Evolutionary conservation across 805 yeast species (phyloP).

Genomic region (Sungouiozyma intestinalis): DNA sequence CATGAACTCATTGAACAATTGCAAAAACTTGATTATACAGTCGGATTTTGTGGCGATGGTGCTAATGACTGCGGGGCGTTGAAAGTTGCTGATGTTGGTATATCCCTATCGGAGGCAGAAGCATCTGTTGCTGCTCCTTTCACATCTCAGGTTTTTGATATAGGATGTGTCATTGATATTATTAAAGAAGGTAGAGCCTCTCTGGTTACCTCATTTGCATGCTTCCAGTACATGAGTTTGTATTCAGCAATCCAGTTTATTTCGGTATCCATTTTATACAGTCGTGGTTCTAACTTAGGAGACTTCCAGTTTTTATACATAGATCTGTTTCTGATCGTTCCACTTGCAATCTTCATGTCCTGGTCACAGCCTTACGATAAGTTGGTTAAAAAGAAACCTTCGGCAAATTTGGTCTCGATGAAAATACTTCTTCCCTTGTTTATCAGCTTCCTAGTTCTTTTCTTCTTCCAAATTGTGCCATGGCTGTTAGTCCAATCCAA

Average conservation of each 20-base stretch:
- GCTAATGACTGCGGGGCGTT: constrained; percentile 99
- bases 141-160: constrained; percentile 82
- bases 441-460: constrained; percentile 59
- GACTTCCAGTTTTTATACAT: constrained; percentile 95
- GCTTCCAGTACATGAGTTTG: constrained; percentile 95
- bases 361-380: constrained; percentile 75
- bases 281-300: constrained; percentile 85
- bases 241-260: constrained; percentile 95
- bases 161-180: constrained; percentile 84
- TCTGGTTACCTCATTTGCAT: constrained; percentile 86
- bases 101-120: constrained; percentile 92
- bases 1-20: constrained; percentile 87
- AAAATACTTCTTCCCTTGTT: constrained; percentile 75
- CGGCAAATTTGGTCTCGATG: constrained; percentile 86
- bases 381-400: constrained; percentile 69
- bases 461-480: constrained; percentile 53
- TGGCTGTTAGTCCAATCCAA: constrained; percentile 52
- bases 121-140: constrained; percentile 99
- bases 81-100: constrained; percentile 95
- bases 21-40: constrained; percentile 78
- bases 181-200: constrained; percentile 93
- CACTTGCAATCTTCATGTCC: constrained; percentile 94
- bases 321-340: constrained; percentile 81
- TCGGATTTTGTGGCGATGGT: constrained; percentile 98
- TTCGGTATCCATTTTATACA: constrained; percentile 74